Percentiles rank a stretch among this genome's conserved stretches.
phyloP scores from a whole-genome alignment of 768 basidiomycete genomes.

The Trichaptum fuscoviolaceum region DNA sequence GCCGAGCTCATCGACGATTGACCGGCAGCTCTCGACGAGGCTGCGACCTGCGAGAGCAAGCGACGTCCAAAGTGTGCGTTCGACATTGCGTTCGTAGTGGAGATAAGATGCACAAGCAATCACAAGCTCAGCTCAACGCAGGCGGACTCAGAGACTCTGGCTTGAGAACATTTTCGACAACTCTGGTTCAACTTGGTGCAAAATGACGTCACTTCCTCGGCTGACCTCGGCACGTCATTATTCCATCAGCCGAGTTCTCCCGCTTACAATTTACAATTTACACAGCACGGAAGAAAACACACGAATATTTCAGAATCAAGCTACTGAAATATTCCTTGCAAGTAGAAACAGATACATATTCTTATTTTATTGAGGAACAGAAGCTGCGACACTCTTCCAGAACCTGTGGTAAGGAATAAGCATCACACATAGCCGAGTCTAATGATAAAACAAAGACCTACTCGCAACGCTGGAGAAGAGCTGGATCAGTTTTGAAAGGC shows the following conservation, averaged over 20 bases:
- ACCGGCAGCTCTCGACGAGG: background rate
- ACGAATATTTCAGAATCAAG: no score
- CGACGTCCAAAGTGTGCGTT: background rate
- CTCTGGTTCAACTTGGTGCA: background rate
- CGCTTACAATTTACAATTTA: no score
- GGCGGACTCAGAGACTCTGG: background rate
- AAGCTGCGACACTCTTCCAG: background rate
- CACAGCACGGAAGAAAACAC: no score
- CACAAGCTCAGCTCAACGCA: background rate
- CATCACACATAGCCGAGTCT: background rate
- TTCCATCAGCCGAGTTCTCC: background rate
- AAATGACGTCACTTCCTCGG: background rate
- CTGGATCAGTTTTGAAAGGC: slow-evolving; percentile 8
- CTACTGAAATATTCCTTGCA: no score
- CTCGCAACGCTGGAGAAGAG: slow-evolving; percentile 10
- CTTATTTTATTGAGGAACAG: background rate
- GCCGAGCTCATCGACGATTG: background rate
- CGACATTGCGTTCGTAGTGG: background rate
- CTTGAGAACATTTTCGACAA: background rate
- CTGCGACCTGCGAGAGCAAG: background rate
- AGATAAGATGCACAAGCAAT: background rate
- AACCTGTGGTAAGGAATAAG: background rate
- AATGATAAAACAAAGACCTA: slow-evolving; percentile 11
- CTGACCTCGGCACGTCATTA: background rate
- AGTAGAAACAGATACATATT: no score